Conservation (phyloP, 1,139 yeast species). For the Blastobotrys serpentis region DNA sequence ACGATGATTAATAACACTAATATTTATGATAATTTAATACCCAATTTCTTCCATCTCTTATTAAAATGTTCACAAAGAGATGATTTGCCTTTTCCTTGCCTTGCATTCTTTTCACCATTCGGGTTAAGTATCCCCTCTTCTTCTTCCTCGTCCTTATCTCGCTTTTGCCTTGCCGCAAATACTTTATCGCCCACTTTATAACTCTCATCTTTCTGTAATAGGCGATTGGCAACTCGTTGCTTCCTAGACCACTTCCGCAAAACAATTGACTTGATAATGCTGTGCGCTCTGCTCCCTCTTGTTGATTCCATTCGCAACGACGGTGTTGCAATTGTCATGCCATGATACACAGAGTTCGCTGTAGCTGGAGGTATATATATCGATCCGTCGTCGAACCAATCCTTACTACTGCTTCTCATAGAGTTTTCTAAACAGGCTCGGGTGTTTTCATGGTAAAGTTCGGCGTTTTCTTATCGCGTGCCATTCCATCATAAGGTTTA, state of each 20-base stretch:
- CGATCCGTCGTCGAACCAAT: neutral
- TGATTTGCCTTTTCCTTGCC: neutral
- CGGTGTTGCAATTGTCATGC: neutral
- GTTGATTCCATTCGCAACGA: neutral
- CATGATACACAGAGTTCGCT: neutral
- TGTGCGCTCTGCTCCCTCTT: slow-evolving; percentile 3
- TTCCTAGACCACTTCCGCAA: neutral
- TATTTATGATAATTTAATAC: neutral
- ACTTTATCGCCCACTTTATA: slow-evolving; percentile 1
- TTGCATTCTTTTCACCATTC: neutral
- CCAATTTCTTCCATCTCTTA: neutral
- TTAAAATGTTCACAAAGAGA: neutral
- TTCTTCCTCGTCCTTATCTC: neutral
- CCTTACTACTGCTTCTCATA: neutral
- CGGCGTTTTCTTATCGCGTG: no score
- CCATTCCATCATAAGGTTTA: no score
- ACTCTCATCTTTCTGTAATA: neutral
- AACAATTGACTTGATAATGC: slow-evolving; percentile 1
- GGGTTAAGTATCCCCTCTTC: no score
- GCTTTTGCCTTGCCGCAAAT: neutral
- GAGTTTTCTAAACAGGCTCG: neutral
- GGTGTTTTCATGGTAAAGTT: no score
- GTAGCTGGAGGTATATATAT: slow-evolving; percentile 6
- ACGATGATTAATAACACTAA: neutral
- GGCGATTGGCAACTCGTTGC: neutral